Evolutionary conservation across 2,329 filamentous ascomycete species (phyloP).

Genomic region (Basipetospora sp.): DNA sequence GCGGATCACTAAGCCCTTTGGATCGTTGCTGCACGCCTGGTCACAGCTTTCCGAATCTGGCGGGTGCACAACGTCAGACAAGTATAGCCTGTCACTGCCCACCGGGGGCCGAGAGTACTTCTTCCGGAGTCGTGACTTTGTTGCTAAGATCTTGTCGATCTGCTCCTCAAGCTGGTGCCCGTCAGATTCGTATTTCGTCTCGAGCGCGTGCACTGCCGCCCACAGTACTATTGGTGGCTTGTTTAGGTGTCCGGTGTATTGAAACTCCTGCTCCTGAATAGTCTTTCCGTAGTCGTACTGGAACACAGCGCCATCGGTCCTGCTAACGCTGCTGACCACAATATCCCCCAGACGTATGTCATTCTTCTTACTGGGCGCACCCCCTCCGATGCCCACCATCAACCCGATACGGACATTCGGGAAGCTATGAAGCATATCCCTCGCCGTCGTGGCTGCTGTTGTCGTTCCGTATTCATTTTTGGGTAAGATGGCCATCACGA

Average conservation of each 20-base stretch:
- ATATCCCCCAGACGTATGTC: slow-evolving; percentile 21
- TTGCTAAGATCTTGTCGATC: neutral
- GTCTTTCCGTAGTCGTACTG: slow-evolving; percentile 16
- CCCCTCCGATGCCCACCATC: slow-evolving; percentile 22
- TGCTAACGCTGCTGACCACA: slow-evolving; percentile 9
- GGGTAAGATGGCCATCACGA: slow-evolving; percentile 16
- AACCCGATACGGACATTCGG: slow-evolving; percentile 16
- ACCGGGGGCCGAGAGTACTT: neutral
- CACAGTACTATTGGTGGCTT: slow-evolving; percentile 10
- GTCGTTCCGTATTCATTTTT: slow-evolving; percentile 14
- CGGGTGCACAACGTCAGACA: neutral
- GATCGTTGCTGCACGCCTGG: slow-evolving; percentile 3
- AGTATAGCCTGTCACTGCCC: slow-evolving; percentile 1
- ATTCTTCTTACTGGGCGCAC: slow-evolving; percentile 18
- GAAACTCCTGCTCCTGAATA: slow-evolving; percentile 9
- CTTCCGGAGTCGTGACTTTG: neutral
- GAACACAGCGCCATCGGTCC: slow-evolving; percentile 10
- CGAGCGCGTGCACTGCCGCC: slow-evolving; percentile 4
- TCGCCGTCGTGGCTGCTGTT: slow-evolving; percentile 16
- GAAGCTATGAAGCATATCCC: slow-evolving; percentile 17
- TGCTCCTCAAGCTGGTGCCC: neutral
- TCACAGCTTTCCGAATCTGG: slow-evolving; percentile 2
- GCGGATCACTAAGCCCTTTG: slow-evolving; percentile 3
- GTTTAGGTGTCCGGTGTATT: slow-evolving; percentile 8
- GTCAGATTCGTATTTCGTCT: neutral